Evolutionary conservation across 108 stramenopile species (phyloP).

Genomic region (Epithemia pelagica): DNA sequence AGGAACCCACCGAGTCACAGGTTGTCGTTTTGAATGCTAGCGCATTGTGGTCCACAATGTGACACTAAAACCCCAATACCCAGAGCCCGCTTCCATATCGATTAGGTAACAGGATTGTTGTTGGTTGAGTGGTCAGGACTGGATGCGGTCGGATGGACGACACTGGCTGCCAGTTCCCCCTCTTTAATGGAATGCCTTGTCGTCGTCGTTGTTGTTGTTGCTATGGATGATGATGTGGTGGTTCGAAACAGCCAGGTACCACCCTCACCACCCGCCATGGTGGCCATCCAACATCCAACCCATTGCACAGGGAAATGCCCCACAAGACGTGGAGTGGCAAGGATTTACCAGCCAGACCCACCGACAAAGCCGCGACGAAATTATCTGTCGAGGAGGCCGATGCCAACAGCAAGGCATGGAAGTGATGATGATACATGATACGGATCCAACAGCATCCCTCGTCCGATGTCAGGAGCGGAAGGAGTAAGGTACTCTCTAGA

Average conservation of each 20-base stretch:
- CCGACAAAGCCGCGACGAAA: constrained; percentile 33
- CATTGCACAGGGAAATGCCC: constrained; percentile 31
- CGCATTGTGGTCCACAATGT: too few species aligned
- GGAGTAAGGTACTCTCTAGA: too few species aligned
- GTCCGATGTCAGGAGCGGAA: too few species aligned
- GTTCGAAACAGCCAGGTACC: neutral
- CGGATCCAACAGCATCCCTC: too few species aligned
- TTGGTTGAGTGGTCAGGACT: neutral
- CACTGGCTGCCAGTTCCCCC: neutral
- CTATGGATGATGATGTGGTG: too few species aligned
- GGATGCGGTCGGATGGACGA: neutral
- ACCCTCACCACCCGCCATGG: constrained; percentile 11
- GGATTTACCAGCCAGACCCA: constrained; percentile 20
- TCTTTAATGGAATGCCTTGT: neutral
- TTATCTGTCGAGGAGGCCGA: constrained; percentile 40
- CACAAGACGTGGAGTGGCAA: constrained; percentile 3
- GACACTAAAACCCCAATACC: too few species aligned
- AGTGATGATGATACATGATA: too few species aligned
- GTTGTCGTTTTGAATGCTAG: too few species aligned
- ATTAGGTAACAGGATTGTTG: neutral
- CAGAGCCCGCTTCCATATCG: too few species aligned
- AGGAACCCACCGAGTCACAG: too few species aligned
- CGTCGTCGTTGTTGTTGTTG: neutral
- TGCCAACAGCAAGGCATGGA: constrained; percentile 34
- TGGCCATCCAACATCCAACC: constrained; percentile 24